Evolutionary conservation across 169 alveolate species (phyloP), one percentile per base, ranked within the genome.

Genomic region (Plasmodium vivax): DNA sequence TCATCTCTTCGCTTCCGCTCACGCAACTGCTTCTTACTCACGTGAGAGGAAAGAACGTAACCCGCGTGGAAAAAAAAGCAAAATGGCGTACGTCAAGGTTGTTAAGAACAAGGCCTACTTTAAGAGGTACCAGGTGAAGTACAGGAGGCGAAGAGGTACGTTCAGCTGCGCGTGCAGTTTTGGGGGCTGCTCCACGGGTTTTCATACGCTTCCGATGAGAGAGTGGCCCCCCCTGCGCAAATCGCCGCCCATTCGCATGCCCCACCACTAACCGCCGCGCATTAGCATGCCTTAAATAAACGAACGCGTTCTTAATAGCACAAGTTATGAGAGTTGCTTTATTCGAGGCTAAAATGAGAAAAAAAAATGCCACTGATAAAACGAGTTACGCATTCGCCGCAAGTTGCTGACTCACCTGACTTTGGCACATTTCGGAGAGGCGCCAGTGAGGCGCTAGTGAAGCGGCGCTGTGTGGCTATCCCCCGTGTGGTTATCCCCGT

Each of bases 41-140:
- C 58, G 7, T 47, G 4, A 47, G 58, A 47, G 58, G 12, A 47
- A 47, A 12, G 58, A 47, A 47, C 58, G 12, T 47, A 47, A 38
- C 6, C 58, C 58, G n/a, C 58, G 75, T 54, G 32, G 23, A 23
- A 73, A 94, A 41, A 82, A 75, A 72, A 83, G 47, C 84, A 95
- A 83, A 92, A 99, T 99, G 99, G 99, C 99, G 83, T 99, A 99
- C 97, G 99, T 99, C 47, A 99, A 99, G 97, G 98, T 98, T 91
- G 98, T 98, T 75, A 99, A 99, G 98, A 99, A 97, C 94, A 98
- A 97, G 96, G 99, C 99, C 82, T 99, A 99, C 98, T 99, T 98
- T 98, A 99, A 98, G 97, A 99, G 99, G 96, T 99, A 97, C 98
- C 99, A 99, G 97, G 99, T 99, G 95, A 98, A 99, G 96, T 98